Percentiles rank a stretch among this genome's conserved stretches.
These are phyloP conservation scores for Lactifluus piperatus DNA, from an alignment of 768 basidiomycete species.

Conservation along the genomic window DNA sequence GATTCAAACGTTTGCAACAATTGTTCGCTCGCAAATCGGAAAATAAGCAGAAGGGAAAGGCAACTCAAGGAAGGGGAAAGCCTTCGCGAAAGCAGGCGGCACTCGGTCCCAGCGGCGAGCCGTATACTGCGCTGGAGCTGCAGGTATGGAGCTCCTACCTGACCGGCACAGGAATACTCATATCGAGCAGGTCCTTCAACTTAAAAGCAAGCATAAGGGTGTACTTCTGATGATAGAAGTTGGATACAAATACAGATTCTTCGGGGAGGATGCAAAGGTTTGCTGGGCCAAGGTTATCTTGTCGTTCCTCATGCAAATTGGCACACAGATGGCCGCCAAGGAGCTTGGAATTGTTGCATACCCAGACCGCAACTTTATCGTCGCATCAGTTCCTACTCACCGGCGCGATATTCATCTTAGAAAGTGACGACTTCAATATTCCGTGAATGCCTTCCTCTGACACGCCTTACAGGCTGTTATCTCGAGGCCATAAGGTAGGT, in stretches of 20 bases:
- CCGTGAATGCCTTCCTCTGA: neutral
- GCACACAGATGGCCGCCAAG: constrained; percentile 48
- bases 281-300: neutral
- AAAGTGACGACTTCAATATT: constrained; percentile 41
- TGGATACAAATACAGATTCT: constrained; percentile 81
- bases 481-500: constrained; percentile 76
- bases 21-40: constrained; percentile 37
- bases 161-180: neutral
- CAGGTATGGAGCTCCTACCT: constrained; percentile 37
- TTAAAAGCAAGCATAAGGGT: constrained; percentile 58
- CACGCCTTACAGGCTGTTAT: constrained; percentile 46
- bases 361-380: constrained; percentile 59
- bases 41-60: constrained; percentile 24
- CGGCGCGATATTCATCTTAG: constrained; percentile 63
- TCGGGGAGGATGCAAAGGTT: constrained; percentile 76
- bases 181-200: constrained; percentile 36
- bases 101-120: constrained; percentile 58
- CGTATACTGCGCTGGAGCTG: constrained; percentile 70
- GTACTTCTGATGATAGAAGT: constrained; percentile 72
- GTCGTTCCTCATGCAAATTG: neutral
- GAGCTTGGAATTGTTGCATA: constrained; percentile 76
- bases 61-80: constrained; percentile 20
- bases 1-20: constrained; percentile 39
- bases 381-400: constrained; percentile 66
- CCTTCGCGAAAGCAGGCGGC: constrained; percentile 33